Base-by-base conservation (phyloP, 1,284 basidiomycete genomes). In the Boletus putidus region DNA sequence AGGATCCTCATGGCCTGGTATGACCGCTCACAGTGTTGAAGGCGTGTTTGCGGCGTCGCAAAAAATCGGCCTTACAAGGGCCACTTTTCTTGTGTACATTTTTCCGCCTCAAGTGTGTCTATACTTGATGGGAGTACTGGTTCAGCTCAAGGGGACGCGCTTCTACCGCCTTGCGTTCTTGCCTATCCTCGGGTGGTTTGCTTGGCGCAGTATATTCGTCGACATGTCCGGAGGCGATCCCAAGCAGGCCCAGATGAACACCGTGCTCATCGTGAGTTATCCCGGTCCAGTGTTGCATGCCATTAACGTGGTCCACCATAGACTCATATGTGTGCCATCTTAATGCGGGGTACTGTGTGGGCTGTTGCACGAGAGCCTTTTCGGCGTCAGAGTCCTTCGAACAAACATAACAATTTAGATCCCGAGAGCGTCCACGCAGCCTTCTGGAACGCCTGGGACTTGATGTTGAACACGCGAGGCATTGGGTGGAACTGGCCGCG, bases 401-500 rank as follows among this genome's bases (percentile, higher is more conserved):
- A 29, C 3, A 49, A 37, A 33, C 33, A 33, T 3, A 7, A 27
- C 23, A 31, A 42, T 8, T 12, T 46, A 10, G 37, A 51, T 35
- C 9, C 27, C 3, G 49, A 52, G 46, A 54, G 31, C 59, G 23
- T 62, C 25, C 44, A 46, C 20, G 42, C 55, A 0, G 67, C 60
- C 1, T 29, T 57, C 14, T 71, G 71, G 71, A 66, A 71, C 23
- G 57, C 70, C 3, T 71, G 57, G 53, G 71, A 74, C 45, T 39
- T 71, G 52, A 49, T 73, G 40, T 6, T 60, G 6, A 71, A 62
- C 39, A 0, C 37, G 7, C 63, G 70, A 7, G 73, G 70, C 3
- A 60, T 74, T 25, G 70, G 71, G 25, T 71, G 70, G 72, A 73
- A 72, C 47, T 73, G 72, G 69, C 39, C 64, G 5, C 51, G 25